Evolutionary conservation across 306 rosid genomes (phyloP).

Genomic region (Cucurbita maxima): DNA sequence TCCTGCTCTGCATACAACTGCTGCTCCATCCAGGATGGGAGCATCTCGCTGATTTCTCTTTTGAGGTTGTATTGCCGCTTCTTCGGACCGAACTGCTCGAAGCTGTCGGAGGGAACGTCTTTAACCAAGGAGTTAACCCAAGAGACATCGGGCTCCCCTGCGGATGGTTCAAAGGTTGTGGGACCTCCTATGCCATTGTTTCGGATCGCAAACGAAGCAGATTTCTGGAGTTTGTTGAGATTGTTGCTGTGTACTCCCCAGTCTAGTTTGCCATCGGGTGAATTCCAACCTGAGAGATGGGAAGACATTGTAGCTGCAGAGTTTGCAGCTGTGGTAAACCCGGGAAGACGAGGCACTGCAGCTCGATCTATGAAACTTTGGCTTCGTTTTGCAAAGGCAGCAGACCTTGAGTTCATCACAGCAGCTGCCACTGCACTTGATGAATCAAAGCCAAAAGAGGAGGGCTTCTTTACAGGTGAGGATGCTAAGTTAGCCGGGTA

Average conservation of each 20-base stretch:
- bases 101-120: slow-evolving; percentile 50
- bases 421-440: slow-evolving; percentile 83
- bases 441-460: slow-evolving; percentile 59
- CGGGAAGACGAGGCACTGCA: slow-evolving; percentile 28
- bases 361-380: slow-evolving; percentile 93
- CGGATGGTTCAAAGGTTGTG: slow-evolving; percentile 10
- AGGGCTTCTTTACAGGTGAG: slow-evolving; percentile 59
- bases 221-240: slow-evolving; percentile 74
- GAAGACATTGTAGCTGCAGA: slow-evolving; percentile 47
- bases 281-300: slow-evolving; percentile 60
- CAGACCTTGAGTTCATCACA: slow-evolving; percentile 83
- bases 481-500: slow-evolving; percentile 72
- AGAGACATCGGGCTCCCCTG: slow-evolving; percentile 79
- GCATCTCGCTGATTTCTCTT: slow-evolving; percentile 39
- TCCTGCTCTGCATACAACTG: slow-evolving; percentile 76
- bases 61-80: slow-evolving; percentile 38
- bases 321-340: slow-evolving; percentile 38
- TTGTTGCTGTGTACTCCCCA: slow-evolving; percentile 90
- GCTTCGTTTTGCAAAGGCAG: slow-evolving; percentile 86
- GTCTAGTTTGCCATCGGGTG: slow-evolving; percentile 69
- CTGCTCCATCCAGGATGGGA: slow-evolving; percentile 87
- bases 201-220: slow-evolving; percentile 86
- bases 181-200: slow-evolving; percentile 23
- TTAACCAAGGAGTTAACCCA: slow-evolving; percentile 87
- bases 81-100: slow-evolving; percentile 29